A percentile compares a stretch with the other conserved stretches of the same genome.
phyloP scores from a whole-genome alignment of 2,329 filamentous ascomycete species.

The Aquanectria penicillioides region DNA sequence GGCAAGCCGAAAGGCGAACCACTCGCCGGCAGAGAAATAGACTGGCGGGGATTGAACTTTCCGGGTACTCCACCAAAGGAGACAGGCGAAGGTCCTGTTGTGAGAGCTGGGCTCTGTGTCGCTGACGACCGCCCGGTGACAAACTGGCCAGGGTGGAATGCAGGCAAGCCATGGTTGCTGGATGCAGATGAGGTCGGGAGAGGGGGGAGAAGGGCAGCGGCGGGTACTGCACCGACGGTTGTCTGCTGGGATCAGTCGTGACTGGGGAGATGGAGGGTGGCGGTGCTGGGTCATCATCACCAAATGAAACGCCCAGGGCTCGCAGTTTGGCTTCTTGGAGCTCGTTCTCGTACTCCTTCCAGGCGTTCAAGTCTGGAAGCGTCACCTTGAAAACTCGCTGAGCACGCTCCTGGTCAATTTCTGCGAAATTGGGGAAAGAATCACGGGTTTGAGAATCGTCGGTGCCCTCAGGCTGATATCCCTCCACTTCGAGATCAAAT shows the following conservation, averaged over 20 bases:
- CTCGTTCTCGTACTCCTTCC: constrained; percentile 82
- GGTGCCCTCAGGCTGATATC: constrained; percentile 48
- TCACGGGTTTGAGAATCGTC: constrained; percentile 71
- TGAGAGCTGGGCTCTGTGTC: constrained; percentile 70
- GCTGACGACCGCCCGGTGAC: constrained; percentile 68
- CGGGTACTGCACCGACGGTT: constrained; percentile 79
- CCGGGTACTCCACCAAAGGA: constrained; percentile 70
- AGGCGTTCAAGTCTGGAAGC: constrained; percentile 75
- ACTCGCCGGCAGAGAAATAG: constrained; percentile 71
- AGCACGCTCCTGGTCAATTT: constrained; percentile 66
- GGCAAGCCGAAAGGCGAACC: constrained; percentile 75
- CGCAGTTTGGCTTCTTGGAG: constrained; percentile 92
- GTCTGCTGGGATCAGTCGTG: constrained; percentile 70
- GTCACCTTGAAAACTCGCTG: constrained; percentile 67
- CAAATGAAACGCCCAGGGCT: constrained; percentile 86
- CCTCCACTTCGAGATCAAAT: constrained; percentile 70
- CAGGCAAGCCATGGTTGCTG: constrained; percentile 69
- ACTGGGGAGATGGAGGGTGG: constrained; percentile 73
- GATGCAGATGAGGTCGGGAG: constrained; percentile 81
- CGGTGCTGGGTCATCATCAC: constrained; percentile 74
- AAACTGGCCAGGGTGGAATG: constrained; percentile 67
- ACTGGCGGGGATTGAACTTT: constrained; percentile 76
- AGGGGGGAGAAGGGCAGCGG: constrained; percentile 85
- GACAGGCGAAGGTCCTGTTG: constrained; percentile 76
- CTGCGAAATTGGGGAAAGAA: constrained; percentile 72